Conservation (phyloP, 2,329 filamentous ascomycete species). For the Escovopsis sp. region DNA sequence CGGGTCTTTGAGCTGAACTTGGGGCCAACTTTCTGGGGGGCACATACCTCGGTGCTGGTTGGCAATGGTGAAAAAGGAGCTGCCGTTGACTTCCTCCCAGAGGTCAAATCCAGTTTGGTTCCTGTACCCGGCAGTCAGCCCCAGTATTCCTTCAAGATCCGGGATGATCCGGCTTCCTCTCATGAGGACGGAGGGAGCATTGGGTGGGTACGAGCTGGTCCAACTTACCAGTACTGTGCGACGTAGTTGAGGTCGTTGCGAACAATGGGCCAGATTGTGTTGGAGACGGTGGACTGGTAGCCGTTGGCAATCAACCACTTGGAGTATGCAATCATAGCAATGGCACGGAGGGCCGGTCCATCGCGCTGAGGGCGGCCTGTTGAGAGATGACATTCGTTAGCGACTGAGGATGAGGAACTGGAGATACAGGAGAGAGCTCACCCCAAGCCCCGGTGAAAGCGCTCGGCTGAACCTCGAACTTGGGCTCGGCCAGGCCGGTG, state of each 20-base stretch:
- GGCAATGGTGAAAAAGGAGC: conserved; percentile 65
- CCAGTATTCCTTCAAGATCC: neutral
- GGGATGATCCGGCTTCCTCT: too few species aligned
- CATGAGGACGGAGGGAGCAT: too few species aligned
- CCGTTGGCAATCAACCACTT: conserved; percentile 57
- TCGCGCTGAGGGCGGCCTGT: conserved; percentile 59
- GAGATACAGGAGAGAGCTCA: conserved; percentile 6
- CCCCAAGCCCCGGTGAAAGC: conserved; percentile 56
- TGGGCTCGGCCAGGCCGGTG: conserved; percentile 52
- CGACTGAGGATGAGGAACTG: neutral
- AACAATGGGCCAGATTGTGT: conserved; percentile 56
- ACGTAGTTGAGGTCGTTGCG: conserved; percentile 64
- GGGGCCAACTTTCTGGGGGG: neutral
- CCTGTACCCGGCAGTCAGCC: conserved; percentile 14
- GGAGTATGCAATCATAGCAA: conserved; percentile 55
- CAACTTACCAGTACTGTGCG: conserved; percentile 48
- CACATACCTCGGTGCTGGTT: conserved; percentile 48
- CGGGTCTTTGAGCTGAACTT: neutral
- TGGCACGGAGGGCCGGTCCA: conserved; percentile 62
- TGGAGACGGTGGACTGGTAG: conserved; percentile 38
- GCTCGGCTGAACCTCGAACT: conserved; percentile 50
- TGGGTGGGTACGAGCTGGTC: too few species aligned
- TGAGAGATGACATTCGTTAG: neutral
- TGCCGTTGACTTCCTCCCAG: conserved; percentile 68
- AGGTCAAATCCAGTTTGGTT: conserved; percentile 54